phyloP scores from a whole-genome alignment of 2,329 filamentous ascomycete genomes.

The Alternaria triticimaculans region DNA sequence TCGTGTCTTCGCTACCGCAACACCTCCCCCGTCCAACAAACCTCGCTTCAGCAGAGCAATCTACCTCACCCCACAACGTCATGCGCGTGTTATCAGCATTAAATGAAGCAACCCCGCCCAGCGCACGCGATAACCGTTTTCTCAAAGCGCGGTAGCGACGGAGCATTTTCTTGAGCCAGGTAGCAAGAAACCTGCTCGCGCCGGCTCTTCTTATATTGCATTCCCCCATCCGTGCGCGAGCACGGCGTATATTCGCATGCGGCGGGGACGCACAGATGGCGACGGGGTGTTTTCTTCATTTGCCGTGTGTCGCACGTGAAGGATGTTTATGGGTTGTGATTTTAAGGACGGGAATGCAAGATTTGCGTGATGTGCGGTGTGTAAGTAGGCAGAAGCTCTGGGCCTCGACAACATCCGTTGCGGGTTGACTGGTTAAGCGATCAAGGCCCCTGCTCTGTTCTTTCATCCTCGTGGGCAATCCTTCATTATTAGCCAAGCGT shows the following conservation, averaged over 20 bases:
- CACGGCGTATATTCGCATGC: not conserved
- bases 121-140: not conserved
- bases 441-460: not conserved
- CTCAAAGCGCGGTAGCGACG: not conserved
- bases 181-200: not conserved
- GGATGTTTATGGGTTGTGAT: too few species aligned
- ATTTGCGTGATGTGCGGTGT: not conserved
- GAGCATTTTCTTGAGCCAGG: not conserved
- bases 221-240: not conserved
- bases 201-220: not conserved
- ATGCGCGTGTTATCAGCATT: not conserved
- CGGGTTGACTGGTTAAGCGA: not conserved
- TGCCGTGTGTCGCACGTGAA: not conserved
- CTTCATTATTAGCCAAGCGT: not conserved
- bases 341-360: not conserved
- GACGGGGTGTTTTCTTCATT: not conserved
- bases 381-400: not conserved
- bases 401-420: not conserved
- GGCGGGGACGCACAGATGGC: not conserved
- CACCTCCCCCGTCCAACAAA: not conserved
- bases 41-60: not conserved
- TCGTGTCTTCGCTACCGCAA: slow-evolving; percentile 3
- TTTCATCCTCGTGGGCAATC: not conserved
- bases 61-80: not conserved
- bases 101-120: not conserved